phyloP scores from a whole-genome alignment of 805 yeast species.

The Citeromyces nyonsensis region DNA sequence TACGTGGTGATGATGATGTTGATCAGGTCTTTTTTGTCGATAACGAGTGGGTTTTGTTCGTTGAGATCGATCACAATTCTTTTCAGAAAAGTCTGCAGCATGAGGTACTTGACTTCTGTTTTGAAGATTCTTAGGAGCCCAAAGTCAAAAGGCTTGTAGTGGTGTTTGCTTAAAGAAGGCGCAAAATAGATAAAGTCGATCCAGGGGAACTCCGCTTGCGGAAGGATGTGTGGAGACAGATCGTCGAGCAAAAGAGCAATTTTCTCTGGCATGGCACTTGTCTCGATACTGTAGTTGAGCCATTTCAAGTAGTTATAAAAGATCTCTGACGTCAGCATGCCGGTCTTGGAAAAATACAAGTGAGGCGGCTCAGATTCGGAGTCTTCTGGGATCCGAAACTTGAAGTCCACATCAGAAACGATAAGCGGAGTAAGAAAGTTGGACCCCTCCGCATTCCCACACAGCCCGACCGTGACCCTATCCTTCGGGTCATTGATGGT shows the following conservation, averaged over 20 bases:
- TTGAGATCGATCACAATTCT: slow-evolving; percentile 2
- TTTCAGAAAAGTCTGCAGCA: slow-evolving; percentile 6
- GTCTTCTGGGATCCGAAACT: slow-evolving; percentile 3
- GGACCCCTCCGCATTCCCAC: slow-evolving; percentile 14
- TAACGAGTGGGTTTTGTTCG: slow-evolving; percentile 1
- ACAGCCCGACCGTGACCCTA: slow-evolving; percentile 10
- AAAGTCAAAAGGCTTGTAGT: slow-evolving; percentile 14
- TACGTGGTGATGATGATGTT: slow-evolving; percentile 9
- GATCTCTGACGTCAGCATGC: slow-evolving; percentile 11
- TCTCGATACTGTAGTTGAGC: slow-evolving; percentile 6
- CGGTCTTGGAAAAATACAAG: slow-evolving; percentile 9
- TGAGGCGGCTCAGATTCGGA: slow-evolving; percentile 3
- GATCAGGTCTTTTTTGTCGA: slow-evolving; percentile 10
- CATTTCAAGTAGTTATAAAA: slow-evolving; percentile 9
- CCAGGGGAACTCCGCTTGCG: slow-evolving; percentile 11
- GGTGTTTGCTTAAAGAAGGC: slow-evolving; percentile 6
- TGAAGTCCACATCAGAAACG: slow-evolving; percentile 7
- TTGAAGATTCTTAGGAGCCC: slow-evolving; percentile 18
- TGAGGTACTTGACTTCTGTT: slow-evolving; percentile 9
- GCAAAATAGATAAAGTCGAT: slow-evolving; percentile 15
- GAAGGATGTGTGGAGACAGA: slow-evolving; percentile 18
- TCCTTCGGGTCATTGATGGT: slow-evolving; percentile 6
- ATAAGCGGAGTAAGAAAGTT: slow-evolving; percentile 12
- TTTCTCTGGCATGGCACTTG: slow-evolving; percentile 6
- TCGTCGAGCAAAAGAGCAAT: slow-evolving; percentile 16